Conservation (phyloP, 73 alveolate genomes). For the Urostyla sp. region DNA sequence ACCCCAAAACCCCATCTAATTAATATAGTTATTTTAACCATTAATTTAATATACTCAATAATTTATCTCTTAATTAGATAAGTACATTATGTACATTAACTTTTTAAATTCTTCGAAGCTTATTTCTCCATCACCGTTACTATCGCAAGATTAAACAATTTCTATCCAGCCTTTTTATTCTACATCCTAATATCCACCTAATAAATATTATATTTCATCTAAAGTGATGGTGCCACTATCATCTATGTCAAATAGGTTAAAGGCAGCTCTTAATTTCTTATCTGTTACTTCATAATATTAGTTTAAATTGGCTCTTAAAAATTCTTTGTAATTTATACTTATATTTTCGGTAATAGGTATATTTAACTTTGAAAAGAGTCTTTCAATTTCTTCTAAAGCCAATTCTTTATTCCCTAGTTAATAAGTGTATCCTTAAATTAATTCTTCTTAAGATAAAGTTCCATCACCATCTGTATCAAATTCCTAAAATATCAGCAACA, state of each 20-base stretch:
- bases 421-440: slow-evolving; percentile 3
- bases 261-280: slow-evolving; percentile 22
- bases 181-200: slow-evolving; percentile 48
- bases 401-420: background rate
- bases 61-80: background rate
- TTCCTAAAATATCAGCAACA: background rate
- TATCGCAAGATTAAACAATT: slow-evolving; percentile 14
- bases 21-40: too few relatives aligned
- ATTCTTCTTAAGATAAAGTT: slow-evolving; percentile 7
- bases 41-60: too few relatives aligned
- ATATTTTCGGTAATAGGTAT: background rate
- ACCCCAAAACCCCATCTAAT: too few relatives aligned
- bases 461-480: slow-evolving; percentile 43
- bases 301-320: slow-evolving; percentile 26
- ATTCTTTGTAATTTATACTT: slow-evolving; percentile 21
- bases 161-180: slow-evolving; percentile 44
- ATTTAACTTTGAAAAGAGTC: background rate
- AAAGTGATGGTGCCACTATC: slow-evolving; percentile 37
- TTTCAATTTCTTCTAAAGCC: background rate
- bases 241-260: slow-evolving; percentile 39
- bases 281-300: slow-evolving; percentile 41
- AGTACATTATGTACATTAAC: slow-evolving; percentile 41
- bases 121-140: slow-evolving; percentile 44
- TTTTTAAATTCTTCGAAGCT: slow-evolving; percentile 48
- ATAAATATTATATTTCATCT: slow-evolving; percentile 32